These are phyloP conservation scores for Phytopythium helicoides DNA, from an alignment of 352 stramenopile species.

Conservation along the genomic window DNA sequence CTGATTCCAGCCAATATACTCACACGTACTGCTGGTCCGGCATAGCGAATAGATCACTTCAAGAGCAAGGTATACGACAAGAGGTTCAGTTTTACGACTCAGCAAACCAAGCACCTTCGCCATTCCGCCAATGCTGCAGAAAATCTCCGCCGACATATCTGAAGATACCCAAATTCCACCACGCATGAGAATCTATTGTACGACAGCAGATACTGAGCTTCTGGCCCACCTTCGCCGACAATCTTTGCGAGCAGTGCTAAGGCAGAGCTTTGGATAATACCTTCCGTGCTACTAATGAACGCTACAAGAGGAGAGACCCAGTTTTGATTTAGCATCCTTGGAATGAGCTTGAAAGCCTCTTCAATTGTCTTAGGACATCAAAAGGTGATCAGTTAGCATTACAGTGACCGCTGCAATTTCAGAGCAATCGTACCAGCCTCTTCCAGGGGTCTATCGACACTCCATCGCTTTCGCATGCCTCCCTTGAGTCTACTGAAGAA, in stretches of 20 bases:
- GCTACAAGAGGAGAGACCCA: conserved; percentile 68
- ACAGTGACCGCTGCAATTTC: no score
- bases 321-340: conserved; percentile 53
- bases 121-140: conserved; percentile 45
- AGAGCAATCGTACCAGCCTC: conserved; percentile 16
- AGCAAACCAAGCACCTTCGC: conserved; percentile 45
- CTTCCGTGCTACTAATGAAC: conserved; percentile 47
- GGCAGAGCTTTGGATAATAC: conserved; percentile 37
- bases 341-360: conserved; percentile 48
- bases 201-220: not conserved
- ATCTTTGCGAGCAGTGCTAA: conserved; percentile 55
- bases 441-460: conserved; percentile 14
- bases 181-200: not conserved
- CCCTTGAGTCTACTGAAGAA: no score
- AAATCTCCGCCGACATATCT: conserved; percentile 47
- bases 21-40: conserved; percentile 42
- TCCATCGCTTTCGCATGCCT: not conserved
- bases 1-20: no score
- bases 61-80: conserved; percentile 31
- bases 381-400: no score
- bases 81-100: conserved; percentile 15
- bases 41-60: conserved; percentile 58
- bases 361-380: conserved; percentile 36
- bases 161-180: not conserved
- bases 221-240: conserved; percentile 35